Conservation (phyloP, 1,139 yeast species). For the Lodderomyces pseudojiufengensis region DNA sequence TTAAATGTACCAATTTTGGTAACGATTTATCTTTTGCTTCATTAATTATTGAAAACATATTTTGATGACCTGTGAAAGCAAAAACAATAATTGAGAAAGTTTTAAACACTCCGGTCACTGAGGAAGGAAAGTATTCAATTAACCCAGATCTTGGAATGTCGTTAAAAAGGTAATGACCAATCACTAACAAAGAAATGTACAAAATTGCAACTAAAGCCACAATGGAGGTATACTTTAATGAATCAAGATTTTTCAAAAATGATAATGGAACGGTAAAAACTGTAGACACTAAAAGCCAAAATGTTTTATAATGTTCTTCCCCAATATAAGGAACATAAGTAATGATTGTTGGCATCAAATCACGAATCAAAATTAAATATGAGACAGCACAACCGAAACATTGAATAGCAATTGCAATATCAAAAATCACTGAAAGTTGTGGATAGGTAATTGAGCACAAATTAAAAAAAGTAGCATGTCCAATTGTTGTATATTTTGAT, state of each 20-base stretch:
- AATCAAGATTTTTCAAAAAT: slow-evolving; percentile 41
- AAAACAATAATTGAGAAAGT: slow-evolving; percentile 49
- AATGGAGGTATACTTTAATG: slow-evolving; percentile 42
- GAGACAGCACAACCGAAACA: slow-evolving; percentile 55
- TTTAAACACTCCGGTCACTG: slow-evolving; percentile 59
- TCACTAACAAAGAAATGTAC: slow-evolving; percentile 37
- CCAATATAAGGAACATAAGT: slow-evolving; percentile 21
- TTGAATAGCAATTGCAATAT: slow-evolving; percentile 81
- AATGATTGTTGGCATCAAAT: slow-evolving; percentile 42
- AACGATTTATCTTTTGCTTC: slow-evolving; percentile 55
- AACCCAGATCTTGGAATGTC: slow-evolving; percentile 55
- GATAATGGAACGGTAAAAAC: slow-evolving; percentile 40
- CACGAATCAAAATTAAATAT: slow-evolving; percentile 45
- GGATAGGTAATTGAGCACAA: slow-evolving; percentile 86
- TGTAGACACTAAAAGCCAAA: slow-evolving; percentile 39
- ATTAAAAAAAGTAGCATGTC: slow-evolving; percentile 82
- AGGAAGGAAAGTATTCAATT: slow-evolving; percentile 54
- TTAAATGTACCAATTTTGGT: slow-evolving; percentile 47
- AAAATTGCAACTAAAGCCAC: slow-evolving; percentile 40
- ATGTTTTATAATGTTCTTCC: slow-evolving; percentile 22
- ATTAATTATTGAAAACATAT: slow-evolving; percentile 48
- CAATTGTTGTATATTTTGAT: slow-evolving; percentile 62
- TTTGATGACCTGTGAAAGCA: slow-evolving; percentile 50
- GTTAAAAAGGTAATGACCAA: slow-evolving; percentile 30
- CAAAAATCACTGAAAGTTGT: slow-evolving; percentile 74